A percentile compares a stretch with the other conserved stretches of the same genome.
phyloP scores from a whole-genome alignment of 352 stramenopile species.

The Phytophthora colocasiae region DNA sequence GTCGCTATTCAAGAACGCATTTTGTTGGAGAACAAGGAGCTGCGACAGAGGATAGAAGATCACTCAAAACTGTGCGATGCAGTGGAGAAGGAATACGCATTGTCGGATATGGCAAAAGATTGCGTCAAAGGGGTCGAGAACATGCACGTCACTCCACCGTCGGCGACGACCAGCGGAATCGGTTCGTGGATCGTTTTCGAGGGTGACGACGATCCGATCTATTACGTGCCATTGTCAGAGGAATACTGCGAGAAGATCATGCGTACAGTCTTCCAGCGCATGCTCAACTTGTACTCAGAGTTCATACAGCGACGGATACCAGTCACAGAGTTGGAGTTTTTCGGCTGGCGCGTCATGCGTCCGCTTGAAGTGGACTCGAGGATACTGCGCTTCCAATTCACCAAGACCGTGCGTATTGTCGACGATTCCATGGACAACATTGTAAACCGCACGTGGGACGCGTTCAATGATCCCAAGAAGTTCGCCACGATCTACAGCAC shows the following conservation, averaged over 20 bases:
- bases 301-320: constrained; percentile 41
- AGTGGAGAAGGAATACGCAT: constrained; percentile 34
- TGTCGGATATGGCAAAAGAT: constrained; percentile 13
- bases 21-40: constrained; percentile 44
- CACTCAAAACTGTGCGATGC: constrained; percentile 37
- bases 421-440: constrained; percentile 51
- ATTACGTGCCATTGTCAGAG: constrained; percentile 41
- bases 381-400: constrained; percentile 55
- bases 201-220: constrained; percentile 43
- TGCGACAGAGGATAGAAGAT: constrained; percentile 41
- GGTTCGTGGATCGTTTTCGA: constrained; percentile 49
- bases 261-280: constrained; percentile 42
- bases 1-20: constrained; percentile 47
- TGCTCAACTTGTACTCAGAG: constrained; percentile 42
- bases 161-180: constrained; percentile 4
- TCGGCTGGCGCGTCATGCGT: constrained; percentile 46
- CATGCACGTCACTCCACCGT: background rate
- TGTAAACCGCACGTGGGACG: constrained; percentile 49
- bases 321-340: constrained; percentile 41
- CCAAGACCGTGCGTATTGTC: constrained; percentile 42
- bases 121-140: constrained; percentile 12
- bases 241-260: constrained; percentile 37
- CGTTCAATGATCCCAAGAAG: constrained; percentile 45
- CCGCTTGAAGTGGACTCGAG: constrained; percentile 31
- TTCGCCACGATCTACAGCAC: constrained; percentile 56